Evolutionary conservation across 495 filamentous ascomycete species (phyloP), one percentile per base, ranked within the genome.

Genomic region (Echria macrotheca): DNA sequence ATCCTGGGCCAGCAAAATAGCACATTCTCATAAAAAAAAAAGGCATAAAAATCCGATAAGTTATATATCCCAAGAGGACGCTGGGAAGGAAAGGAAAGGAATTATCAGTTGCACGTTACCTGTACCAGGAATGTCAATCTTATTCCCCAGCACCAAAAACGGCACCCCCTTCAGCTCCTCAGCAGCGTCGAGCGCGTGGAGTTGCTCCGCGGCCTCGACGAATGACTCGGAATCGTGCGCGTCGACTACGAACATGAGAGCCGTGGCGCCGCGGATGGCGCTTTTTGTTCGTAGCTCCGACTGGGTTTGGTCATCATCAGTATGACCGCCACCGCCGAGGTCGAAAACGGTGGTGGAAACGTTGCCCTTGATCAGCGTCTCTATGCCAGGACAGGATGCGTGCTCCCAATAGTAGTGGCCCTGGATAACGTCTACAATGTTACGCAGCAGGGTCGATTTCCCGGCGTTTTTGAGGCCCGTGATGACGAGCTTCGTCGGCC

Each of bases 131-230:
- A 17, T 24, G 28, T 45, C 25, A 26, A 32, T 45, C 31, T 28
- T 44, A 44, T 29, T 44, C 10, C 41, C 41, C 31, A 31, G 14
- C 41, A 44, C 41, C 41, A 44, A 29, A 25, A 44, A 44, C 41
- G 41, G 41, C n/a, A 44, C 23, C 41, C 41, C 41, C 41, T 31
- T 14, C 14, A 44, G 41, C 6, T 25, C 41, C 23, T 44, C 41
- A 22, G 4, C 41, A 31, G 41, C 25, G 23, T 22, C 21, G 17
- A 44, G 41, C 14, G 41, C 41, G 41, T 44, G 41, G 17, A 31
- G 41, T 31, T 44, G 2, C 31, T 22, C 41, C 31, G 41, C 23
- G 41, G 41, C 41, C 24, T 44, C 41, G 17, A 29, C 41, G 23
- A 44, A 44, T 44, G 23, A n/a, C 41, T 18, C 25, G 31, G 41